Conservation (phyloP, 306 rosid species). For the Datisca glomerata region DNA sequence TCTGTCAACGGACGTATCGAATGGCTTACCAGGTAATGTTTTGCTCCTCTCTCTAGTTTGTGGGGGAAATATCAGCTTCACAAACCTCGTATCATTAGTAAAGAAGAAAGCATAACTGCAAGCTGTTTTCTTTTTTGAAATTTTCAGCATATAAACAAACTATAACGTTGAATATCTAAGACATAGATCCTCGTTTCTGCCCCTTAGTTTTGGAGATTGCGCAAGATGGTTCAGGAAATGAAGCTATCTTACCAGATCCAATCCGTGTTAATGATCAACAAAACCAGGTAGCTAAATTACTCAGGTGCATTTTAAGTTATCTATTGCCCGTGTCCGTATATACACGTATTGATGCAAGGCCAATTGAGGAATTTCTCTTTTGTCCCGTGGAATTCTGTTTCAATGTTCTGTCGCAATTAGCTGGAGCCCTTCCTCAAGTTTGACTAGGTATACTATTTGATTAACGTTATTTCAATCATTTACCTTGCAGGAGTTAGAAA, state of each 20-base stretch:
- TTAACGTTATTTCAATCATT: conserved; percentile 7
- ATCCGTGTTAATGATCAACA: conserved; percentile 24
- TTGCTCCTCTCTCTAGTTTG: conserved; percentile 12
- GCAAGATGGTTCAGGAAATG: conserved; percentile 28
- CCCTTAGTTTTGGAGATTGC: conserved; percentile 38
- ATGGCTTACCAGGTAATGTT: conserved; percentile 46
- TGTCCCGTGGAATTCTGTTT: neutral
- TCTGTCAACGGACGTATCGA: conserved; percentile 21
- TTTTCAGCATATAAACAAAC: conserved; percentile 3
- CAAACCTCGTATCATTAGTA: neutral
- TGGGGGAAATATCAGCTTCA: too few species aligned
- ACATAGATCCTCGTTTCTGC: conserved; percentile 15
- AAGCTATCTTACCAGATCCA: conserved; percentile 21
- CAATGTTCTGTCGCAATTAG: conserved; percentile 1
- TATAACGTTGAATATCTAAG: conserved; percentile 13
- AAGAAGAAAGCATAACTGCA: too few species aligned
- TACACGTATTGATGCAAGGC: neutral
- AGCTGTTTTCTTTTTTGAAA: too few species aligned
- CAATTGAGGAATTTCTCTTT: neutral
- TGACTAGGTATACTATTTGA: neutral
- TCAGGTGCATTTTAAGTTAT: conserved; percentile 6
- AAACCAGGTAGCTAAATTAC: conserved; percentile 43
- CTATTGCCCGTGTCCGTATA: neutral
- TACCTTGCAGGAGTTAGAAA: conserved; percentile 32
- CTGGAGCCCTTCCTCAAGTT: neutral